Base-by-base conservation (phyloP, 164 flowering plant species). In the Berberis thunbergii region DNA sequence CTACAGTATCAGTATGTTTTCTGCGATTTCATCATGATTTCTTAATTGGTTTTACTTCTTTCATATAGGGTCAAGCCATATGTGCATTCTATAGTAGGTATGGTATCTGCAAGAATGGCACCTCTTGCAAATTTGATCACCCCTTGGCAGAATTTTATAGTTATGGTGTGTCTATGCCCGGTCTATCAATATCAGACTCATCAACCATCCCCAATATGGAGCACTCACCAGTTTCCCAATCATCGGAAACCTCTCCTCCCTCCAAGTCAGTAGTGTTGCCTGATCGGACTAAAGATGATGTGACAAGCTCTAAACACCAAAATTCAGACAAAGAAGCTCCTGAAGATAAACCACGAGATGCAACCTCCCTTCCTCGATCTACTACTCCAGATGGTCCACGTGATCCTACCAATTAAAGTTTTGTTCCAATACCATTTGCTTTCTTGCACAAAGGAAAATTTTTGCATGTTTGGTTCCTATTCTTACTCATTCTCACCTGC, bases 31-130 rank as follows among this genome's bases (percentile, higher is more conserved):
- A 26, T 26, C 26, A 26, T 26, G 26, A 26, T 26, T 26, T 26
- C 26, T 26, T 26, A 26, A 26, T 26, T 26, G 26, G 0, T 26
- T 45, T 64, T 58, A 7, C 2, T 55, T 49, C 54, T 57, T 57
- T 43, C 49, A 10, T 81, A 73, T 73, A 86, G 91, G 89, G 89
- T 44, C 87, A 79, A 69, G 62, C 81, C 41, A 50, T 83, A 42
- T 88, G 91, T 73, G 67, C 83, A 39, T 60, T 74, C 75, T 88
- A 84, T 74, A 79, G 58, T 50, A 54, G 72, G 45, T 75, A 80
- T 67, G 96, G 96, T 58, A 54, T 77, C 45, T 88, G 73, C 68
- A 64, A 61, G 61, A 64, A 45, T 56, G 69, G 73, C 56, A 13
- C 73, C 41, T 50, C 42, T n/a, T 70, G 73, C 65, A 70, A 65